phyloP scores from a whole-genome alignment of 2,329 filamentous ascomycete genomes.

The Venturia oleaginea region DNA sequence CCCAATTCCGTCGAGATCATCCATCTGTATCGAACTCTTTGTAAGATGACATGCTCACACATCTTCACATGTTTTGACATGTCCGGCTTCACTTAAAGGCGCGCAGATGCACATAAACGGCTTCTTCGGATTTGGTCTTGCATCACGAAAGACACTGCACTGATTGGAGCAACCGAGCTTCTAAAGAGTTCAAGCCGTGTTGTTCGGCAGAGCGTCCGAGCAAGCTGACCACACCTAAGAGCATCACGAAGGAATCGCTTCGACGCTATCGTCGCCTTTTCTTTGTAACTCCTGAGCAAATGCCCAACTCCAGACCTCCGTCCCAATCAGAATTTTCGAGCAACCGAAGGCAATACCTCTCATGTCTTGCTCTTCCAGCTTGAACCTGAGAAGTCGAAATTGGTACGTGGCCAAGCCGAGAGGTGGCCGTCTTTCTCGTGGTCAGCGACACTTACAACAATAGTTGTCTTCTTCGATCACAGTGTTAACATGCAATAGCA shows the following conservation, averaged over 20 bases:
- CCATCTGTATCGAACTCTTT: not conserved
- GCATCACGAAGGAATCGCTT: not conserved
- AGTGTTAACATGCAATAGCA: not conserved
- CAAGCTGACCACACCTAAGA: not conserved
- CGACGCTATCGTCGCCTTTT: not conserved
- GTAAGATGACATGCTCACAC: not conserved
- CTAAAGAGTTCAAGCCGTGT: not conserved
- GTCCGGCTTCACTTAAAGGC: not conserved
- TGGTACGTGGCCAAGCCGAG: not conserved
- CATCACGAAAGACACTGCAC: not conserved
- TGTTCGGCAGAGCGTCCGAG: not conserved
- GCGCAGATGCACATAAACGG: not conserved
- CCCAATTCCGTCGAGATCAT: too few species aligned
- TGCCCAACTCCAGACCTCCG: not conserved
- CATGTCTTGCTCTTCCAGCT: not conserved
- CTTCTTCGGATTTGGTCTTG: not conserved
- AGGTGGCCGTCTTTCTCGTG: not conserved
- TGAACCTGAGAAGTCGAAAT: not conserved
- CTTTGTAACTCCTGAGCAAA: not conserved
- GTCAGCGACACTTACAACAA: not conserved
- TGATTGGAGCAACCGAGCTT: not conserved
- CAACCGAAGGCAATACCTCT: not conserved
- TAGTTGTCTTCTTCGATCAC: not conserved
- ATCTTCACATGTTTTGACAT: not conserved
- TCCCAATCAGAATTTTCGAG: not conserved